These are phyloP conservation scores for Phytomonas serpens DNA, from an alignment of 208 protist species.

Conservation along the genomic window DNA sequence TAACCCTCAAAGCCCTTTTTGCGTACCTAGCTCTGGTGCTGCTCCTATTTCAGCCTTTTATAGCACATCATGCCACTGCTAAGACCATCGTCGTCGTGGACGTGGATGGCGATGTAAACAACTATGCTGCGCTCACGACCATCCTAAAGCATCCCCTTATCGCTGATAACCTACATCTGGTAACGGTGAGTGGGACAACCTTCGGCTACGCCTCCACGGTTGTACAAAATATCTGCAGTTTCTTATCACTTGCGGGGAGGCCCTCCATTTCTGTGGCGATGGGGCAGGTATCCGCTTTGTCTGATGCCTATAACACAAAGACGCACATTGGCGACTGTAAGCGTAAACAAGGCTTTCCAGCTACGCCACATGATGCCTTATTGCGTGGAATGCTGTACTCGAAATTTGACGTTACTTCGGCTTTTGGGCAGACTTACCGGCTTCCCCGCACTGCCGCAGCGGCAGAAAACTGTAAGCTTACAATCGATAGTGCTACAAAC, in stretches of 20 bases:
- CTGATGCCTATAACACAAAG: background rate
- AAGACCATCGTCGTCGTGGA: slow-evolving; percentile 1
- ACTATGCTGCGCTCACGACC: background rate
- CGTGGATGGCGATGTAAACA: background rate
- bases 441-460: background rate
- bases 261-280: background rate
- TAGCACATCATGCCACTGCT: background rate
- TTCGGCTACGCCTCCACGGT: background rate
- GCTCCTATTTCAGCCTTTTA: background rate
- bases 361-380: background rate
- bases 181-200: background rate
- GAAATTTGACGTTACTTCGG: background rate
- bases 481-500: background rate
- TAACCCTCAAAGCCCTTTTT: background rate
- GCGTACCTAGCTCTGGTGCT: background rate
- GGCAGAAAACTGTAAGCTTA: background rate
- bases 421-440: background rate
- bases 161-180: background rate
- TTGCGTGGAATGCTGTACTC: slow-evolving; percentile 2
- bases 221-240: background rate
- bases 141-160: background rate
- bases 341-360: background rate
- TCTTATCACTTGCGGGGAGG: background rate
- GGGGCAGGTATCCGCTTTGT: background rate
- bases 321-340: background rate